Base-by-base conservation (phyloP, 2,329 filamentous ascomycete genomes). In the Monilinia polystroma region DNA sequence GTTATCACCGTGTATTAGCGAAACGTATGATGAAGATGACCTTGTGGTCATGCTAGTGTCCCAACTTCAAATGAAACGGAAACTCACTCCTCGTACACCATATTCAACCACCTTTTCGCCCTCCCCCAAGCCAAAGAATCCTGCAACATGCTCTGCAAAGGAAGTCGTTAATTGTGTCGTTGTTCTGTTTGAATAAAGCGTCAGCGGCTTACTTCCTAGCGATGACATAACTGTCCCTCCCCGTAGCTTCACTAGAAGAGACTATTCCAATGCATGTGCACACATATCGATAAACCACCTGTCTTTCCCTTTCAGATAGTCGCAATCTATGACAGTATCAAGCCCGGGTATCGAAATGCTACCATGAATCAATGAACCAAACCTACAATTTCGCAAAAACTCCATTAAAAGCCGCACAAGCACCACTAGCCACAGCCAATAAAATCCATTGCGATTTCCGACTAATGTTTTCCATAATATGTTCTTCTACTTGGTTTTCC, bases 361-460 rank as follows among this genome's bases (percentile, higher is more conserved):
- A 18, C 12, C 16, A 62, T 58, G 29, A 51, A 62, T 14, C 1
- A 64, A 26, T 38, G 59, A 55, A 20, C 26, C 45, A 35, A 41
- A 82, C 86, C 74, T 79, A 91, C 89, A 95, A 80, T 79, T 94
- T 95, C 0, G 91, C 91, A 80, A 94, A 76, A 3, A 76, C 75
- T 68, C 91, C 91, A 73, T 95, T 95, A 72, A 91, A 88, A 29
- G 91, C 90, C 43, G 91, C 91, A 74, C 90, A 93, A 64, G 85
- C 87, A 69, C 91, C 91, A 74, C 89, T 92, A 59, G 88, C 86
- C 53, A 93, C 77, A 53, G 91, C 90, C 69, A 90, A 84, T 62
- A 88, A 79, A 69, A 94, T 83, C 87, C 87, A 90, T 70, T 84
- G 82, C 70, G 69, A 67, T 64, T 79, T 79, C 62, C 75, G 72